Evolutionary conservation across 306 rosid genomes (phyloP), one percentile per base, ranked within the genome.

Genomic region (Betula pendula): DNA sequence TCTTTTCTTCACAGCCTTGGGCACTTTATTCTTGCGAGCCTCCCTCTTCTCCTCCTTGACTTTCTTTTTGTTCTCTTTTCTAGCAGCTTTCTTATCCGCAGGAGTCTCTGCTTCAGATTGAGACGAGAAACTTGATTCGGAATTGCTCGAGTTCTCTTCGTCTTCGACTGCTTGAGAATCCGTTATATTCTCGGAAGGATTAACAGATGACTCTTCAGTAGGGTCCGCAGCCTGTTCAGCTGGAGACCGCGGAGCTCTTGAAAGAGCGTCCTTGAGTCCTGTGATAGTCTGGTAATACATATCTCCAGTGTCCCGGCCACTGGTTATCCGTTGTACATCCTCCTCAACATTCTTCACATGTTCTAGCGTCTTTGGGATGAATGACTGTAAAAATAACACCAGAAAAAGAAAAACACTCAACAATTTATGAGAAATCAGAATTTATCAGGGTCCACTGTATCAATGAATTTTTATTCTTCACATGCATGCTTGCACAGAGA

Each of bases 1-100:
- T 75, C 90, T 87, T 73, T 89, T 94, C 88, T 94, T 92, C 24
- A 86, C 80, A 44, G 98, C 93, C 80, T 94, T 94, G 0, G 96
- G 92, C 58, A 94, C 88, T 84, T 92, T 94, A 24, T 43, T 84
- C 79, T 88, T 92, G 24, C 96, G 88, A 10, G 96, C 85, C 72
- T 94, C 97, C 76, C 94, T 89, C 80, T 92, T 94, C 89, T 92
- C 98, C 77, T 90, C 95, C 63, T 92, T 92, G 73, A 92, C 97
- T 78, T 90, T 92, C 89, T 90, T 92, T 71, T 94, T 89, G 80
- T 92, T 84, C 82, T 92, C 98, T 79, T 90, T 94, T 71, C 90
- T 89, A 1, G 96, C 94, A 19, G 93, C 85, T 90, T 94, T 94
- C 85, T 76, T 90, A 22, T 94, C 98, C 2, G 22, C 82, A 35